Evolutionary conservation across 83 land plant species (phyloP).

Genomic region (Picea mariana): DNA sequence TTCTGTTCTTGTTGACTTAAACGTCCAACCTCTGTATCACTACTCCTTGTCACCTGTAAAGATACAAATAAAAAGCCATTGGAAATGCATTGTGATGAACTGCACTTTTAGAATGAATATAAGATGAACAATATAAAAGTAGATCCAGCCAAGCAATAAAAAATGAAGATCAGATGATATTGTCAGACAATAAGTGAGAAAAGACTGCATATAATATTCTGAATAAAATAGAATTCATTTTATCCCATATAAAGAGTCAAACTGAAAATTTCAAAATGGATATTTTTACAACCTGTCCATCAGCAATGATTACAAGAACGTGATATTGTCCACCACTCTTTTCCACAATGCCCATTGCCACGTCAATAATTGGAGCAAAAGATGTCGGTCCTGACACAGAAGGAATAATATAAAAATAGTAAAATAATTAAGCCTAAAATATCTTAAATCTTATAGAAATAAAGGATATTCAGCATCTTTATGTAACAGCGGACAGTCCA

Average conservation of each 20-base stretch:
- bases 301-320: conserved; percentile 86
- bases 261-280: not conserved
- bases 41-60: conserved; percentile 69
- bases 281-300: conserved; percentile 66
- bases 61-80: not conserved
- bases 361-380: conserved; percentile 78
- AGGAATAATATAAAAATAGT: not conserved
- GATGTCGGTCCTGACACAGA: conserved; percentile 78
- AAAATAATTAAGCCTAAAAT: not conserved
- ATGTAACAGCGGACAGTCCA: not conserved
- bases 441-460: not conserved
- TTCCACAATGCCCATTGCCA: conserved; percentile 83
- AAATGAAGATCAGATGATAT: not conserved
- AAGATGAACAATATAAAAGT: not conserved
- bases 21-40: conserved; percentile 30
- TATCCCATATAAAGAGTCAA: not conserved
- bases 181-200: not conserved
- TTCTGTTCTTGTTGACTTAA: conserved; percentile 67
- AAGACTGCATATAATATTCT: not conserved
- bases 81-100: too few relatives aligned
- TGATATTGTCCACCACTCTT: conserved; percentile 85
- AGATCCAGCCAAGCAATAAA: not conserved
- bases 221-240: not conserved
- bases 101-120: not conserved
- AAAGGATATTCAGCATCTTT: not conserved